Evolutionary conservation across 73 alveolate genomes (phyloP), one percentile per base, ranked within the genome.

Genomic region (Loxodes magnus): DNA sequence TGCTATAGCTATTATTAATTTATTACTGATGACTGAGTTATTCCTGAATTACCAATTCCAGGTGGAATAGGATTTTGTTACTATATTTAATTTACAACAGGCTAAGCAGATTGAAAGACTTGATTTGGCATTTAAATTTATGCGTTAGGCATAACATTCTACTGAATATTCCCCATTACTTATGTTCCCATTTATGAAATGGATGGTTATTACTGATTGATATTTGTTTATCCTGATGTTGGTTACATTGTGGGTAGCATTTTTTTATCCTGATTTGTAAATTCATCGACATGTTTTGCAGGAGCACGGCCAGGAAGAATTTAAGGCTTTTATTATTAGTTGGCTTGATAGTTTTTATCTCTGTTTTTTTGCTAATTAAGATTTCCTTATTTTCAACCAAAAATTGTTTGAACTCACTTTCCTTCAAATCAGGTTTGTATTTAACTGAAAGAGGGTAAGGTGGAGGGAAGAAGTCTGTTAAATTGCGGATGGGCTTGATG

Each of bases 401-500:
- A 0, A 46, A 19, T 21, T 14, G 10, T 10, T 1, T 46, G 43
- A 37, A 46, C 7, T 46, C 59, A 7, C 10, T 10, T 12, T 10
- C 39, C 17, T 9, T 10, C n/a, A 19, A 10, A n/a, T 46, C 34
- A 0, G 39, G 9, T 46, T 46, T 46, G 39, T 9, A 46, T 24
- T 46, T 46, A 46, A 46, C 22, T 24, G n/a, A 25, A 10, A 41
- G 27, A 5, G 51, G 51, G 27, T 46, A 46, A 46, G 59, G 59
- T 7, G 59, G 59, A 10, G 59, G 59, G 23, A 46, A 2, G 1
- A 46, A 25, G 27, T 46, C 59, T n/a, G 59, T 46, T 0, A 46
- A 23, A 24, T 9, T 12, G 23, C 27, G 59, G 7, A 46, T 10
- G 6, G 59, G 51, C 27, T 46, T 46, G 0, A 46, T 41, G n/a